A percentile compares a stretch with the other conserved stretches of the same genome.
Evolutionary conservation across 2,329 filamentous ascomycete species (phyloP).

Genomic region (Hypoxylon sp.): DNA sequence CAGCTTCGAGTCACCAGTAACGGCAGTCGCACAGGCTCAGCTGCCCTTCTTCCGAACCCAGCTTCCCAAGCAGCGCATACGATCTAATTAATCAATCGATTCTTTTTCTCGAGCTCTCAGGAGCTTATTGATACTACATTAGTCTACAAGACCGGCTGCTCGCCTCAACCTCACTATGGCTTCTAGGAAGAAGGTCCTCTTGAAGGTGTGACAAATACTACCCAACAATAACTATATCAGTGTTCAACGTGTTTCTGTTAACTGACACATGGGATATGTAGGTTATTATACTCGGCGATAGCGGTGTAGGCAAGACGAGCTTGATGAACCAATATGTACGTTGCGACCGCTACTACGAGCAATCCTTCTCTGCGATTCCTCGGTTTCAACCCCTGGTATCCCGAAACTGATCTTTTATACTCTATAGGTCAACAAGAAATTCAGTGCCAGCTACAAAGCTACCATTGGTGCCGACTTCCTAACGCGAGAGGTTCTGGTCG

Average conservation of each 20-base stretch:
- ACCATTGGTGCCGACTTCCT: constrained; percentile 99
- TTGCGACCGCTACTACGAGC: constrained; percentile 34
- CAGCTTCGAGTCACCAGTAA: constrained; percentile 13
- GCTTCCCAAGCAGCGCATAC: constrained; percentile 16
- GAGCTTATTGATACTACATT: neutral
- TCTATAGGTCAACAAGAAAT: constrained; percentile 98
- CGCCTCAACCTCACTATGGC: constrained; percentile 69
- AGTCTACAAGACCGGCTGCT: constrained; percentile 20
- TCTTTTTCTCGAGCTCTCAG: constrained; percentile 7
- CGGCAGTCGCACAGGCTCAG: constrained; percentile 10
- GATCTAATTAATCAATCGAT: constrained; percentile 1
- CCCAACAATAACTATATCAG: constrained; percentile 24
- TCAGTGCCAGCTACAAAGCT: constrained; percentile 99
- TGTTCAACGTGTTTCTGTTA: neutral
- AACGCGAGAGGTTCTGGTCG: constrained; percentile 96
- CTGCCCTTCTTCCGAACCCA: constrained; percentile 5
- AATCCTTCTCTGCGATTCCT: constrained; percentile 18
- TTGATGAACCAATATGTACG: constrained; percentile 99
- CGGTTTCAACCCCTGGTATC: constrained; percentile 3
- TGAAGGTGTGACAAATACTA: constrained; percentile 74
- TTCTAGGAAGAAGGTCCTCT: constrained; percentile 89
- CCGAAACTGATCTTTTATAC: constrained; percentile 34
- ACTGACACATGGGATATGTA: constrained; percentile 58
- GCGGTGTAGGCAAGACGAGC: constrained; percentile 98
- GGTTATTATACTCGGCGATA: constrained; percentile 99